Evolutionary conservation across 768 basidiomycete species (phyloP).

Genomic region (Auriscalpium orientale): DNA sequence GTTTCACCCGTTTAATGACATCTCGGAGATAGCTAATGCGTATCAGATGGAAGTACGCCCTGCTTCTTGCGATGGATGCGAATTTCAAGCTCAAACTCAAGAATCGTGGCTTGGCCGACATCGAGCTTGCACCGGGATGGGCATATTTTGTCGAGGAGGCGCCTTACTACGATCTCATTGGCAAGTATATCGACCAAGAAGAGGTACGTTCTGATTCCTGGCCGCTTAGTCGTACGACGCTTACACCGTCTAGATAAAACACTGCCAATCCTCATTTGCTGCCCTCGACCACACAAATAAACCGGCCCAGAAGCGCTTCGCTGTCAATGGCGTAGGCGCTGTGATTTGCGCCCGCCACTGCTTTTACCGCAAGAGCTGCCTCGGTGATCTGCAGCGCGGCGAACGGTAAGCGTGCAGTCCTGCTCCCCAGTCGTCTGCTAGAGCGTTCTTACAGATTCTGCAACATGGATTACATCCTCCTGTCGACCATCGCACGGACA

Average conservation of each 20-base stretch:
- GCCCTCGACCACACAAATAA: conserved; percentile 3
- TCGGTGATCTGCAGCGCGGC: not conserved
- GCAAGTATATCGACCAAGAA: not conserved
- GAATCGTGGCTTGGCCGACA: not conserved
- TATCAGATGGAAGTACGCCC: not conserved
- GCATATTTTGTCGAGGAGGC: not conserved
- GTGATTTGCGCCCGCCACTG: conserved; percentile 3
- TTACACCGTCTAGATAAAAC: not conserved
- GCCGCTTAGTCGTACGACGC: not conserved
- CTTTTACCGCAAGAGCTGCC: not conserved
- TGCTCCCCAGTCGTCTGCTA: not conserved
- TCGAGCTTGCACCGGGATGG: not conserved
- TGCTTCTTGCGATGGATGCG: conserved; percentile 9
- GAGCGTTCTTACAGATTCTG: conserved; percentile 6
- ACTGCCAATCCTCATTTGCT: not conserved
- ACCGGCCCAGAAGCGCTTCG: not conserved
- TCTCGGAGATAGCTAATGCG: too few relatives aligned
- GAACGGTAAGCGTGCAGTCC: not conserved
- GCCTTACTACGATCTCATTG: not conserved
- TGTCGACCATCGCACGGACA: not conserved
- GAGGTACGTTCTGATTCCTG: conserved; percentile 20
- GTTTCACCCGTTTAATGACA: too few relatives aligned
- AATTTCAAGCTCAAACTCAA: conserved; percentile 3
- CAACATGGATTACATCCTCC: conserved; percentile 20
- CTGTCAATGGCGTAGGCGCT: conserved; percentile 4